Evolutionary conservation across 257 asterid species (phyloP), one percentile per base, ranked within the genome.

Genomic region (Verbascum thapsus): DNA sequence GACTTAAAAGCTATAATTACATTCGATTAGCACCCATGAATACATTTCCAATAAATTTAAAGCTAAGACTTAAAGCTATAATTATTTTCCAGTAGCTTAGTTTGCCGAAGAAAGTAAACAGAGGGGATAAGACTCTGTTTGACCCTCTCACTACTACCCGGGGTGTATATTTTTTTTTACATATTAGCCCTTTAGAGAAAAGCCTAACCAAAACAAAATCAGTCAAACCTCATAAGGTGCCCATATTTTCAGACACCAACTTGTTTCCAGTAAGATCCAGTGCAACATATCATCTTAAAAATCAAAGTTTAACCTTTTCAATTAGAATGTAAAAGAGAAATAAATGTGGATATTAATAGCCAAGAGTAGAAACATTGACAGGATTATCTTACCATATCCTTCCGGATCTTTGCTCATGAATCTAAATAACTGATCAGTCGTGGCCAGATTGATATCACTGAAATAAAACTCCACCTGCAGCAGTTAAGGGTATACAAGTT

Each of bases 401-500:
- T 85, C 94, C 23, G 88, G 94, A 75, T 90, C 96, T 74, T 83
- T 87, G 68, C 67, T 49, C 96, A 90, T 90, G 70, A 76, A 66
- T 77, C 79, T 71, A 68, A 78, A 82, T 56, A 87, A 72, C 72
- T 85, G 92, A 75, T 85, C 96, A 55, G 97, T 90, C n/a, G 96
- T 87, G 23, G 97, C 97, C 70, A 90, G 79, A 80, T 90, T 90
- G 67, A 87, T 73, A 64, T 90, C 97, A 70, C 97, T 90, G 83
- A 90, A 90, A 75, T 87, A 90, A 76, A 80, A 90, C 67, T 90
- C 97, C 65, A 90, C 96, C 97, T 90, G 83, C 69, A 68, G 16
- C 69, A 34, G 45, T 74, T 18, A 60, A 17, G 53, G 35, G 61
- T 13, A 16, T 42, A 22, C 22, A 23, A 56, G 37, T 52, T 62